Conservation (phyloP, 2,329 filamentous ascomycete genomes). For the Ophiosphaerella korrae region DNA sequence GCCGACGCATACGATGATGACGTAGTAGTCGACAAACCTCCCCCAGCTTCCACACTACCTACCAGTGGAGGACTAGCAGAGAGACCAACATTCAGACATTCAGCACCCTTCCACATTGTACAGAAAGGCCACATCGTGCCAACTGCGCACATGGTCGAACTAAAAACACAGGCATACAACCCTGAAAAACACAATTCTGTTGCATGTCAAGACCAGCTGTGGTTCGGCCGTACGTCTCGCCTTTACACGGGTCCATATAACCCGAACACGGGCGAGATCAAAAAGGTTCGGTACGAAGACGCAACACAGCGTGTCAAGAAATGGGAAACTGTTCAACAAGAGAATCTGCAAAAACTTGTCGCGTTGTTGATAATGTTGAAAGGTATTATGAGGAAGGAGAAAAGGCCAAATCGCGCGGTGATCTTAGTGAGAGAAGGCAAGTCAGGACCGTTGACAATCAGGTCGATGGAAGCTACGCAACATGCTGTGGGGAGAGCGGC, state of each 20-base stretch:
- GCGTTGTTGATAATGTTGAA: constrained; percentile 21
- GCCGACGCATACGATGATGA: constrained; percentile 35
- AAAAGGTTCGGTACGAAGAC: constrained; percentile 20
- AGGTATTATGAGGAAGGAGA: constrained; percentile 15
- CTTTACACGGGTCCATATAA: constrained; percentile 29
- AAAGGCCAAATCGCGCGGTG: constrained; percentile 14
- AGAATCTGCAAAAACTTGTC: constrained; percentile 27
- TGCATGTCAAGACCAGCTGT: constrained; percentile 34
- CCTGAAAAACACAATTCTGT: constrained; percentile 8
- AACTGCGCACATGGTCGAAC: constrained; percentile 27
- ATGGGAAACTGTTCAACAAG: constrained; percentile 32
- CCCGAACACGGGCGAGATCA: constrained; percentile 13
- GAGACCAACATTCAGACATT: constrained; percentile 19
- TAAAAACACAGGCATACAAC: constrained; percentile 29
- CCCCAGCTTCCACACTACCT: constrained; percentile 8
- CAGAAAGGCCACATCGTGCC: constrained; percentile 33
- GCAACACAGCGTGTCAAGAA: constrained; percentile 18
- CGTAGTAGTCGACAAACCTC: constrained; percentile 13
- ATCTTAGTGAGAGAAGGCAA: constrained; percentile 25
- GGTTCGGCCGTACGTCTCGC: constrained; percentile 37
- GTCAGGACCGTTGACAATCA: constrained; percentile 18
- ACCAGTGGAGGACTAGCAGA: constrained; percentile 16
- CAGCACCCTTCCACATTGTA: constrained; percentile 24
- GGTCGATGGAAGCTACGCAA: constrained; percentile 19
- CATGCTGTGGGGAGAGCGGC: constrained; percentile 16